phyloP scores from a whole-genome alignment of 306 rosid species.

The Dicorynia guianensis region DNA sequence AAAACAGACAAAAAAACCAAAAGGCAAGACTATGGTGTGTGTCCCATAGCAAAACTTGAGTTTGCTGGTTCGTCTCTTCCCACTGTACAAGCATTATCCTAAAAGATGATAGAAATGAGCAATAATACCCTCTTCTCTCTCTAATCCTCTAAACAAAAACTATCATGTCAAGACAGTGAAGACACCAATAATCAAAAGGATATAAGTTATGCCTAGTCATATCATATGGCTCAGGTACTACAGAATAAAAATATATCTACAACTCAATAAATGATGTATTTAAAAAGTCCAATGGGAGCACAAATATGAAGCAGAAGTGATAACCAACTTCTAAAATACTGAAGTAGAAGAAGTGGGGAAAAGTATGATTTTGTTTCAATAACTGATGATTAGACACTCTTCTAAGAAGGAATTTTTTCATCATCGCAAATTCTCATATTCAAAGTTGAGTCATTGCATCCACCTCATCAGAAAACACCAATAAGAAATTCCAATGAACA shows the following conservation, averaged over 20 bases:
- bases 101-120: too few species aligned
- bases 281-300: slow-evolving; percentile 42
- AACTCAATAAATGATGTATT: slow-evolving; percentile 20
- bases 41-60: too few species aligned
- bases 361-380: not conserved
- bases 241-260: slow-evolving; percentile 42
- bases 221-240: slow-evolving; percentile 31
- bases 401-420: not conserved
- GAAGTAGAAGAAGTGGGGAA: not conserved
- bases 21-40: too few species aligned
- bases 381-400: not conserved
- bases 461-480: slow-evolving; percentile 42
- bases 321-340: slow-evolving; percentile 40
- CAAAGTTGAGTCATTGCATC: slow-evolving; percentile 31
- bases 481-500: slow-evolving; percentile 44
- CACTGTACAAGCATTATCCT: too few species aligned
- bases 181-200: too few species aligned
- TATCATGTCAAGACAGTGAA: too few species aligned
- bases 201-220: not conserved
- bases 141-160: too few species aligned
- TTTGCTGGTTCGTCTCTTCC: too few species aligned
- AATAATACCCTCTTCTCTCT: too few species aligned
- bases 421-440: not conserved
- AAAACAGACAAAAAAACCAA: too few species aligned
- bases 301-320: slow-evolving; percentile 40